Conservation (phyloP, 768 basidiomycete genomes). For the Naganishia friedmannii region DNA sequence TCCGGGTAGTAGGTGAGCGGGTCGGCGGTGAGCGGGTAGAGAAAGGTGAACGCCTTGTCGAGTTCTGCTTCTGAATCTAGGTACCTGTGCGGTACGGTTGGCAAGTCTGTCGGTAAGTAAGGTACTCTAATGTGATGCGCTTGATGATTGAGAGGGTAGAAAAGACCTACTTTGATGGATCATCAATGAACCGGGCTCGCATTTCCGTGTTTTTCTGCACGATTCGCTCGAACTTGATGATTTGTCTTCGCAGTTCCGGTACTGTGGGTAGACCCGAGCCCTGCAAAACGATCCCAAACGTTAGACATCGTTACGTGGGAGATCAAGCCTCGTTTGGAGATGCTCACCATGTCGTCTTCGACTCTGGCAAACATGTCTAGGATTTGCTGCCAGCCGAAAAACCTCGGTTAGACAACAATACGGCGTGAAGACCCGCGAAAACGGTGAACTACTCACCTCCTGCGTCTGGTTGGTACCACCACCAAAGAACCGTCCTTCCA, state of each 20-base stretch:
- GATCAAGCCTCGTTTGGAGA: not conserved
- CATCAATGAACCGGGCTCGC: conserved; percentile 87
- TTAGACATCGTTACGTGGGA: conserved; percentile 11
- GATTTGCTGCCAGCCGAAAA: conserved; percentile 58
- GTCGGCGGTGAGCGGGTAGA: conserved; percentile 83
- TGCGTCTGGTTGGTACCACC: conserved; percentile 89
- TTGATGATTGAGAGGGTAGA: not conserved
- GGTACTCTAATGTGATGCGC: conserved; percentile 46
- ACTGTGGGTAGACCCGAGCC: conserved; percentile 65
- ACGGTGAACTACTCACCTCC: conserved; percentile 58
- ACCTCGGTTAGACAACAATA: no score
- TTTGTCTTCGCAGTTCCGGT: conserved; percentile 66
- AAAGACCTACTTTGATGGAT: conserved; percentile 74
- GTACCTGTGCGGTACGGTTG: conserved; percentile 59
- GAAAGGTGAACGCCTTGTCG: conserved; percentile 75
- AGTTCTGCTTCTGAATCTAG: conserved; percentile 98
- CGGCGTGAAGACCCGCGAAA: no score
- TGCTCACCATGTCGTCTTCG: conserved; percentile 64
- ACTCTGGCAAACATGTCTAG: conserved; percentile 81
- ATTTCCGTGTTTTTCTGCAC: conserved; percentile 94
- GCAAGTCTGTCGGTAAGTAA: no score
- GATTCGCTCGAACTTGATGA: conserved; percentile 79
- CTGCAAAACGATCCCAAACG: conserved; percentile 25
- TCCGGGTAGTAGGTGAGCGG: conserved; percentile 84
- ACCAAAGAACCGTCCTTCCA: conserved; percentile 87